Evolutionary conservation across 805 yeast genomes (phyloP), one percentile per base, ranked within the genome.

Genomic region (Blastobotrys parvus): DNA sequence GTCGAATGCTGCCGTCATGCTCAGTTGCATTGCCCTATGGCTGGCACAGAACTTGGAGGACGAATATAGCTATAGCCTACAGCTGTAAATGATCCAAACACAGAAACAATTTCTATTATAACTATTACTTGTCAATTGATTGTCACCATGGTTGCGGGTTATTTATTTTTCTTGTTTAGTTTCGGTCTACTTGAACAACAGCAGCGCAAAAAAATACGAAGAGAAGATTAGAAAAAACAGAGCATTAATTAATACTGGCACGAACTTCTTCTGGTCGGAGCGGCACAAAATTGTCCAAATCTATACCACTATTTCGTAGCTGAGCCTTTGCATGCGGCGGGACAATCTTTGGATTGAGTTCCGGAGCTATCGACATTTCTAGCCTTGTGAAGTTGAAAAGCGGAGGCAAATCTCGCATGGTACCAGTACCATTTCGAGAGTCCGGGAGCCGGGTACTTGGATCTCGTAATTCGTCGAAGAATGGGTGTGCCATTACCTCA

Each of bases 1-100:
- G 18, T 79, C 86, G 36, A 87, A 89, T 56, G 74, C 77, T 5
- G 70, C 82, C 48, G 77, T 90, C 29, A 83, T 90, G 87, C 65
- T 86, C 54, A 87, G 97, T 67, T 89, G 97, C 63, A 77, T 86
- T 38, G 71, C 81, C 6, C 68, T 92, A 55, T 92, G 98, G 98
- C 68, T 90, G 42, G 87, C 95, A 18, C 97, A 90, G 61, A 92
- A 88, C 61, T 80, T 88, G 46, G 97, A 92, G 62, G 97, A 92
- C 58, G 97, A 90, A 63, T 90, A 89, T 64, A 83, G 94, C 49
- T 90, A 92, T 61, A 82, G 95, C 37, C 74, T 89, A 60, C 88
- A 94, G 23, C 68, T 86, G 53, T 85, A 67, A 37, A n/a, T n/a
- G n/a, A n/a, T n/a, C n/a, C n/a, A n/a, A n/a, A n/a, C n/a, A n/a